Evolutionary conservation across 805 yeast genomes (phyloP).

Genomic region (Spathaspora gorwiae): DNA sequence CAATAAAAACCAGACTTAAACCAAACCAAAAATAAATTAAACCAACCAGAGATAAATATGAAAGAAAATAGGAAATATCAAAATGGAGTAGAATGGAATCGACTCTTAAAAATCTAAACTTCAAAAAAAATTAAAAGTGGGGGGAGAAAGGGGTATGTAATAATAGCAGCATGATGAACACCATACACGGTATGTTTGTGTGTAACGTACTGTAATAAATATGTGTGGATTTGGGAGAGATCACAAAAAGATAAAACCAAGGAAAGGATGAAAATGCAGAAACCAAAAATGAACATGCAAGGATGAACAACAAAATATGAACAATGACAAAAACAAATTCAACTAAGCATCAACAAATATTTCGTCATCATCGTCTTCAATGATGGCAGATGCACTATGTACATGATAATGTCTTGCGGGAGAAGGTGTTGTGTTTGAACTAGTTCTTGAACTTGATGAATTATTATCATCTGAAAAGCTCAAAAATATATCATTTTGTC

Average conservation of each 20-base stretch:
- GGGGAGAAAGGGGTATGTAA: too few species aligned
- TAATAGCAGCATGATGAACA: too few species aligned
- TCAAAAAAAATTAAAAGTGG: too few species aligned
- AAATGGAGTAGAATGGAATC: too few species aligned
- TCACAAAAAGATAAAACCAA: neutral
- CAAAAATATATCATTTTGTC: neutral
- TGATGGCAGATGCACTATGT: neutral
- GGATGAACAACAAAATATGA: neutral
- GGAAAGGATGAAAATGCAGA: neutral
- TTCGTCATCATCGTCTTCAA: conserved; percentile 16
- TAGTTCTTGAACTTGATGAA: neutral
- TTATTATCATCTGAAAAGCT: neutral
- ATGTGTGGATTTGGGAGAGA: neutral
- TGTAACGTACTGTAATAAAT: too few species aligned
- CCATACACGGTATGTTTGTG: too few species aligned
- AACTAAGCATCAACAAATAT: conserved; percentile 16
- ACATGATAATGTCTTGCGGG: neutral
- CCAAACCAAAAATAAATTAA: neutral
- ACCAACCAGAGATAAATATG: too few species aligned
- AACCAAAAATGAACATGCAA: neutral
- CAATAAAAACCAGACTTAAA: neutral
- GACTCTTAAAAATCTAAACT: too few species aligned
- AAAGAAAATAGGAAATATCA: too few species aligned
- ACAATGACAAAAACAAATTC: neutral
- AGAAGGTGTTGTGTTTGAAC: neutral